phyloP scores from a whole-genome alignment of 1,139 yeast species.

The Candida freyschussii region DNA sequence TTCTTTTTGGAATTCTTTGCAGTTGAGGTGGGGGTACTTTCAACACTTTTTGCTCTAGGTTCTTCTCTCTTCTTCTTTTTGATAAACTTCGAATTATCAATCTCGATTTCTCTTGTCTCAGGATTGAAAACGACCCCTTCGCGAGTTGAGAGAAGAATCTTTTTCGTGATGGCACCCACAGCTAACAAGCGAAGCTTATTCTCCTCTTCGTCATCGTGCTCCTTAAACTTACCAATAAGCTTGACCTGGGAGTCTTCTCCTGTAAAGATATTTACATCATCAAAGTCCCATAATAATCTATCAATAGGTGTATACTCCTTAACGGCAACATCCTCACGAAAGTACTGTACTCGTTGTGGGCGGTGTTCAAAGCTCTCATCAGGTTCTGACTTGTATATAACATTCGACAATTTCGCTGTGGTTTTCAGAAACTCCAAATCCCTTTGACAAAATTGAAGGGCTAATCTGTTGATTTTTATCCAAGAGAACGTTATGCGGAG shows the following conservation, averaged over 20 bases:
- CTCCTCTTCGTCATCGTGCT: conserved; percentile 29
- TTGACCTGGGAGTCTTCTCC: conserved; percentile 27
- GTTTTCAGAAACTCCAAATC: conserved; percentile 33
- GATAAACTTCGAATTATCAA: conserved; percentile 12
- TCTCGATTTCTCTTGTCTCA: conserved; percentile 14
- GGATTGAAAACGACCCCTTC: conserved; percentile 31
- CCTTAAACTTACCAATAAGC: conserved; percentile 27
- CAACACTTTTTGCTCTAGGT: conserved; percentile 1
- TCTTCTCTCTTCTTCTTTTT: conserved; percentile 1
- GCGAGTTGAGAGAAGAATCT: conserved; percentile 27
- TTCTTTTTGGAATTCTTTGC: conserved; percentile 2
- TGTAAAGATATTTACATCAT: conserved; percentile 32
- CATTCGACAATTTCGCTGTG: conserved; percentile 30
- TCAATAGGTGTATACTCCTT: conserved; percentile 55
- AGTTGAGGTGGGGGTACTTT: not conserved
- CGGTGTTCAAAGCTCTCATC: conserved; percentile 29
- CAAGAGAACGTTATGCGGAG: conserved; percentile 50
- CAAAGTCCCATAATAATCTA: conserved; percentile 53
- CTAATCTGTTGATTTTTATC: conserved; percentile 44
- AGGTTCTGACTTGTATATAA: conserved; percentile 7
- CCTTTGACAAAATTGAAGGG: conserved; percentile 36
- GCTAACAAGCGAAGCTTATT: conserved; percentile 33
- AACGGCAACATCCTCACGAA: conserved; percentile 58
- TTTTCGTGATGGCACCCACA: conserved; percentile 33
- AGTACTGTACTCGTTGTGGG: conserved; percentile 48